These are phyloP conservation scores for Hemisphaericaspora subhashii DNA, from an alignment of 1,139 yeast species.

Conservation along the genomic window DNA sequence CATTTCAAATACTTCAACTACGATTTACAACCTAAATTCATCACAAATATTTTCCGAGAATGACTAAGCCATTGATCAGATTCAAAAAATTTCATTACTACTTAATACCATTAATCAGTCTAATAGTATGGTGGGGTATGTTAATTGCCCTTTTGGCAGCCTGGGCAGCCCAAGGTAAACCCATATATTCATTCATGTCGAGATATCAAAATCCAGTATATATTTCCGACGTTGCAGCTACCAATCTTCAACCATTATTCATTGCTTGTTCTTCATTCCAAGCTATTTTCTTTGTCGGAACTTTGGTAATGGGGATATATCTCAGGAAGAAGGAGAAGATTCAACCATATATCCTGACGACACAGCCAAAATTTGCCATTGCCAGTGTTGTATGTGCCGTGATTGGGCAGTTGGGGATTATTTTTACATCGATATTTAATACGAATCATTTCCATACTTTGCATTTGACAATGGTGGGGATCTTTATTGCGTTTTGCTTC, in stretches of 20 bases:
- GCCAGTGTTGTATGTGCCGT: constrained; percentile 52
- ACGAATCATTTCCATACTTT: constrained; percentile 58
- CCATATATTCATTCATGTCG: constrained; percentile 60
- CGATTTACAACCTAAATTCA: background rate
- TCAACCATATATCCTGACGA: constrained; percentile 50
- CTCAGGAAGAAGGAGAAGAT: constrained; percentile 54
- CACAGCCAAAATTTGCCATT: constrained; percentile 52
- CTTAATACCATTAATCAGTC: constrained; percentile 29
- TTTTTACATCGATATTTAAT: constrained; percentile 74
- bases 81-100: constrained; percentile 38
- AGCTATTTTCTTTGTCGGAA: constrained; percentile 73
- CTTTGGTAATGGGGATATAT: constrained; percentile 57
- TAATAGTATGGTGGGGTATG: constrained; percentile 45
- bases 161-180: constrained; percentile 80
- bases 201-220: constrained; percentile 57
- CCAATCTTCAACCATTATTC: constrained; percentile 78
- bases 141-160: constrained; percentile 37
- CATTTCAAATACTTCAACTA: background rate
- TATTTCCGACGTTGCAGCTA: constrained; percentile 84
- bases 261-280: constrained; percentile 79
- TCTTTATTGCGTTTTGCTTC: constrained; percentile 73
- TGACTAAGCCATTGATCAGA: constrained; percentile 15
- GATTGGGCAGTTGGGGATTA: constrained; percentile 75
- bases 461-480: constrained; percentile 69
- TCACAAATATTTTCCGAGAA: background rate